These are phyloP conservation scores for Uncinocarpus reesii DNA, from an alignment of 2,329 filamentous ascomycete species.

Conservation along the genomic window DNA sequence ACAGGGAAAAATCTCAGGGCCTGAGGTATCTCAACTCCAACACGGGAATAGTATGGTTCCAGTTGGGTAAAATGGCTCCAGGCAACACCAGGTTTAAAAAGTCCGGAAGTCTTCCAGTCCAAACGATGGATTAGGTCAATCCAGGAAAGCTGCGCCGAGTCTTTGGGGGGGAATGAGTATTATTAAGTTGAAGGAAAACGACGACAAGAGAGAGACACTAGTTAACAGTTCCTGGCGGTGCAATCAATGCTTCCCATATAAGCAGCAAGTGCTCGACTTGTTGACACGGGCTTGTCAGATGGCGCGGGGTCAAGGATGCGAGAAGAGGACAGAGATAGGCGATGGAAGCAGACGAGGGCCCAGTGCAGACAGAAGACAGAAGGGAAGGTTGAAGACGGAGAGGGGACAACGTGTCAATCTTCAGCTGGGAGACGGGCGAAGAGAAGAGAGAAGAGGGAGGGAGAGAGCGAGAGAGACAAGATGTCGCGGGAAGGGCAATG, in stretches of 20 bases:
- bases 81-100: background rate
- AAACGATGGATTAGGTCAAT: background rate
- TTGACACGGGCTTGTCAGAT: no score
- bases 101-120: slow-evolving; percentile 1
- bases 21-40: background rate
- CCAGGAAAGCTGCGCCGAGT: background rate
- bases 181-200: background rate
- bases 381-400: slow-evolving; percentile 10
- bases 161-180: background rate
- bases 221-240: background rate
- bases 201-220: background rate
- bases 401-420: slow-evolving; percentile 14
- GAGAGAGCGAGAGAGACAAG: slow-evolving; percentile 23
- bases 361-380: slow-evolving; percentile 13
- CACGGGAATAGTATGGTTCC: background rate
- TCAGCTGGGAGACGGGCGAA: slow-evolving; percentile 23
- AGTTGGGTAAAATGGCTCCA: background rate
- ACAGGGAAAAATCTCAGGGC: background rate
- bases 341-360: no score
- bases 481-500: slow-evolving; percentile 21
- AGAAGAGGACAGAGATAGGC: no score
- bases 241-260: background rate
- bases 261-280: no score
- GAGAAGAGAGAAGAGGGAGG: slow-evolving; percentile 24
- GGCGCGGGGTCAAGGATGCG: no score